Evolutionary conservation across 2,329 filamentous ascomycete species (phyloP).

Genomic region (Verticillium albo-atrum): DNA sequence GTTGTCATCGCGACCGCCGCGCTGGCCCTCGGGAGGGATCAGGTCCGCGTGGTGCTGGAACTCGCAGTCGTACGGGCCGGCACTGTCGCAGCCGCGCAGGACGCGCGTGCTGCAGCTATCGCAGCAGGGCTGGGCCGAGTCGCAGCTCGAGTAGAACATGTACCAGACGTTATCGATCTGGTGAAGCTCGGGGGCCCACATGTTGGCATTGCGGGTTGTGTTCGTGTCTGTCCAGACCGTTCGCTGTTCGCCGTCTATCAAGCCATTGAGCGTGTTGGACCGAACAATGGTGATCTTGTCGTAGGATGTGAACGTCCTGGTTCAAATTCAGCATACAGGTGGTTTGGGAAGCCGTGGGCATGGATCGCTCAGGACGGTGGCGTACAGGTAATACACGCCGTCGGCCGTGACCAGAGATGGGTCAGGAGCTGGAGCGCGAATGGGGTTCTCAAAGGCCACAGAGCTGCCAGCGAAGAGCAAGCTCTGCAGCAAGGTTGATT

Average conservation of each 20-base stretch:
- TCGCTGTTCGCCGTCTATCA: conserved; percentile 2
- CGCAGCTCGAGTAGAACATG: conserved; percentile 14
- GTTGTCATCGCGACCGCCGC: background rate
- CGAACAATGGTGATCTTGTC: conserved; percentile 1
- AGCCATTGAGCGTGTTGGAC: background rate
- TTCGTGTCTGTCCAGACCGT: conserved; percentile 5
- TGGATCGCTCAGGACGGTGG: too few relatives aligned
- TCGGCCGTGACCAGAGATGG: conserved; percentile 1
- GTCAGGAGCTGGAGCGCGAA: background rate
- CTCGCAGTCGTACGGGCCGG: conserved; percentile 1
- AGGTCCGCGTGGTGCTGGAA: background rate
- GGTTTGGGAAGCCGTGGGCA: too few relatives aligned
- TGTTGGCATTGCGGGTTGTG: conserved; percentile 5
- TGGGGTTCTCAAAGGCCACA: background rate
- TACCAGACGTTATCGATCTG: conserved; percentile 14
- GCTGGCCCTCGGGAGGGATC: background rate
- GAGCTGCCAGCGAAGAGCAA: background rate
- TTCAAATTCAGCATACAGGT: background rate
- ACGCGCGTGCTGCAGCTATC: conserved; percentile 6
- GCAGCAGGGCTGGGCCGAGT: conserved; percentile 5
- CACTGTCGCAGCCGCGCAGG: background rate
- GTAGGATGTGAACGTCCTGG: background rate
- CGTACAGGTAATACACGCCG: background rate
- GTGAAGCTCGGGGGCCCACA: conserved; percentile 14
- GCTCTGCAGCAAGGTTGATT: background rate